Evolutionary conservation across 495 filamentous ascomycete genomes (phyloP).

Genomic region (Xylaria telfairii): DNA sequence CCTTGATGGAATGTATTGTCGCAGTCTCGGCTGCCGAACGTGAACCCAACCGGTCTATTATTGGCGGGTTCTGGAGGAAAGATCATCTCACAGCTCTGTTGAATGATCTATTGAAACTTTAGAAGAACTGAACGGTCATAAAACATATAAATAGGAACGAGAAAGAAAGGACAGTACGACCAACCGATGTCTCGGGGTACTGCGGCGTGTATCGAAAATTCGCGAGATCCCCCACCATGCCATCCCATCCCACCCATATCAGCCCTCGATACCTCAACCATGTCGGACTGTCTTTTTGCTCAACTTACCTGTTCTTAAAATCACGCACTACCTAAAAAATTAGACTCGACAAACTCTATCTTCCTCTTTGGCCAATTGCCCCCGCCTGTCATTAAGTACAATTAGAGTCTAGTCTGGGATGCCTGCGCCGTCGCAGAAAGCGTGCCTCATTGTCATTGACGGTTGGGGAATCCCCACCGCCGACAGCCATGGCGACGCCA

Average conservation of each 20-base stretch:
- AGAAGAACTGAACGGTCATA: too few relatives aligned
- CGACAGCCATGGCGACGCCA: constrained; percentile 89
- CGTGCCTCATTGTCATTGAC: constrained; percentile 96
- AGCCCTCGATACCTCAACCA: constrained; percentile 21
- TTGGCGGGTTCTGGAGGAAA: background rate
- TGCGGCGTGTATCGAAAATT: background rate
- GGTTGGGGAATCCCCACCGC: constrained; percentile 92
- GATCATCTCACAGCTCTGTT: background rate
- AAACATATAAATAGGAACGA: too few relatives aligned
- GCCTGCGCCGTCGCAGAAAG: constrained; percentile 87
- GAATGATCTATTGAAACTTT: background rate
- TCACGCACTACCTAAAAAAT: constrained; percentile 29
- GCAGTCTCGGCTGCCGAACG: background rate
- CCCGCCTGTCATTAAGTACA: constrained; percentile 36
- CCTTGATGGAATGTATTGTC: background rate
- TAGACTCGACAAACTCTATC: constrained; percentile 22
- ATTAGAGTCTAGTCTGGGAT: constrained; percentile 53
- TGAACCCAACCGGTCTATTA: background rate
- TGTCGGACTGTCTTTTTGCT: constrained; percentile 13
- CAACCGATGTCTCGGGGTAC: too few relatives aligned
- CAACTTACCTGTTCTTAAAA: constrained; percentile 27
- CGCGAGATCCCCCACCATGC: constrained; percentile 17
- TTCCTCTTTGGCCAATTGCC: constrained; percentile 29
- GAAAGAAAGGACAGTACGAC: too few relatives aligned
- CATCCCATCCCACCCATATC: constrained; percentile 39